phyloP scores from a whole-genome alignment of 2,329 filamentous ascomycete genomes.

The Fusarium paranaense region DNA sequence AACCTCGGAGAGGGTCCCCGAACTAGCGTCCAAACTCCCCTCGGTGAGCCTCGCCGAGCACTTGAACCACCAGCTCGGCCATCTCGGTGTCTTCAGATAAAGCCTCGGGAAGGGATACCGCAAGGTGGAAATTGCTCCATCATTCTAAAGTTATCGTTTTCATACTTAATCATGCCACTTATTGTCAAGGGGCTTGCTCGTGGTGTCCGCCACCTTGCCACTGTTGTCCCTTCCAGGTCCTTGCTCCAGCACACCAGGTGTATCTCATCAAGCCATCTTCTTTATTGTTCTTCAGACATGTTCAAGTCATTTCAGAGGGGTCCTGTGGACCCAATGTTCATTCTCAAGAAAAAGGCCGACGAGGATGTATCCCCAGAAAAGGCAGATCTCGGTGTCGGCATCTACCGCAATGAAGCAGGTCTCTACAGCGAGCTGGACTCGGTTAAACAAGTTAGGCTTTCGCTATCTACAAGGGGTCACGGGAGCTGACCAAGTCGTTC shows the following conservation, averaged over 20 bases:
- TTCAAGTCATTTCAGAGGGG: slow-evolving; percentile 41
- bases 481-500: neutral
- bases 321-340: slow-evolving; percentile 48
- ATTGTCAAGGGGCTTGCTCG: neutral
- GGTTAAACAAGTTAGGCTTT: slow-evolving; percentile 30
- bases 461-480: too few species aligned
- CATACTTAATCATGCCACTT: neutral
- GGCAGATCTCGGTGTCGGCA: slow-evolving; percentile 52
- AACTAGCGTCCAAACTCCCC: neutral
- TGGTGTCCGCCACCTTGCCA: neutral
- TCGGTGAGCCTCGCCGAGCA: neutral
- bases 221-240: neutral
- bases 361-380: slow-evolving; percentile 46
- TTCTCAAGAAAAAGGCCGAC: slow-evolving; percentile 47
- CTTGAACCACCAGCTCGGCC: neutral
- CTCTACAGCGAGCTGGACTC: slow-evolving; percentile 47
- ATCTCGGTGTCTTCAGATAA: neutral
- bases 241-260: neutral
- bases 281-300: slow-evolving; percentile 11
- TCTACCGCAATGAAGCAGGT: slow-evolving; percentile 50
- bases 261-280: neutral
- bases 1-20: neutral
- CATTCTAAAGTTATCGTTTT: neutral
- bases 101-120: neutral
- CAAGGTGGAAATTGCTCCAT: neutral